Base-by-base conservation (phyloP, 176 grass and related monocot genomes). In the Themeda triandra region DNA sequence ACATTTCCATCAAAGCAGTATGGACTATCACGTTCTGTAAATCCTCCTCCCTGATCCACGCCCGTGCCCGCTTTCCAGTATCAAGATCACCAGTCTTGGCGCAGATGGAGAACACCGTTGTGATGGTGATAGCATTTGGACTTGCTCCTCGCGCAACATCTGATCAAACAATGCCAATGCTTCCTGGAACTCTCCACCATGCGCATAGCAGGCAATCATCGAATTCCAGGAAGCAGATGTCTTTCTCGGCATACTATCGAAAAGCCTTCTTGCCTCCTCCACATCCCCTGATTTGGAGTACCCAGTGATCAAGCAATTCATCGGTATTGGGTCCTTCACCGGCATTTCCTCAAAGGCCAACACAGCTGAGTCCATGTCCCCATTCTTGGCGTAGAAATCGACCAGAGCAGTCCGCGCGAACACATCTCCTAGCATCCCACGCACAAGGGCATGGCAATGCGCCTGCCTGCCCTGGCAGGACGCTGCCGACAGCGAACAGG, bases 201-300 rank as follows among this genome's bases (percentile, higher is more conserved):
- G 88, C 0, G 92, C 86, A 78, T 97, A 97, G 46, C 90, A 88
- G 13, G 92, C 88, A 19, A 97, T 92, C 80, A 97, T 97, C 0
- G 95, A 94, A 81, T 97, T 97, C 92, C 95, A 97, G 0, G 95
- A 92, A 63, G 95, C 86, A 0, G 92, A 88, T 8, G 95, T 94
- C 80, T 88, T 92, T 73, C 46, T 87, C 8, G 64, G 33, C 92
- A 97, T 97, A 24, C 73, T 35, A 66, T 97, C 90, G 17, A 97
- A 97, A 25, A 97, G 81, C n/a, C 48, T 78, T 24, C 92, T 87
- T 1, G 95, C 95, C 66, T 87, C 73, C 4, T 72, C 13, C 31
- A 86, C 80, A 63, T 94, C 71, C 12, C 90, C 92, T 1, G 77
- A 85, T 46, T 92, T 97, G 13, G 92, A 97, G 48, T 92, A 91